phyloP scores from a whole-genome alignment of 257 asterid species.

The Solanum acaule region DNA sequence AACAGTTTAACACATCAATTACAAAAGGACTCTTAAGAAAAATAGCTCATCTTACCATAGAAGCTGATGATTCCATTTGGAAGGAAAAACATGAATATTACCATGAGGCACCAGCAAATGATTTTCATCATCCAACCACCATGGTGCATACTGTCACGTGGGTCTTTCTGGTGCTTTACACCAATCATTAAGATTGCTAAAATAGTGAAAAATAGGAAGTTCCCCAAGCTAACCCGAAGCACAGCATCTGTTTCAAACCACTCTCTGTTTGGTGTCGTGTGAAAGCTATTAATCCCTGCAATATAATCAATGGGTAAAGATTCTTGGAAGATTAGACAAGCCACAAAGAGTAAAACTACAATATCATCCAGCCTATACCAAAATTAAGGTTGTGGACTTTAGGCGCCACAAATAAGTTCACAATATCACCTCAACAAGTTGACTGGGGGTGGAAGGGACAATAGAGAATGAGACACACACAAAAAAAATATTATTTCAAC shows the following conservation, averaged over 20 bases:
- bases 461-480: neutral
- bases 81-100: slow-evolving; percentile 80
- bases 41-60: slow-evolving; percentile 42
- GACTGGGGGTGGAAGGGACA: neutral
- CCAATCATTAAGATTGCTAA: slow-evolving; percentile 80
- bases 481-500: neutral
- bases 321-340: neutral
- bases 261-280: slow-evolving; percentile 82
- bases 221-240: slow-evolving; percentile 91
- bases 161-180: slow-evolving; percentile 83
- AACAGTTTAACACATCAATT: neutral
- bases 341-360: neutral
- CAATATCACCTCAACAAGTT: neutral
- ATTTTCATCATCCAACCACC: slow-evolving; percentile 97
- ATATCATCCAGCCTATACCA: neutral
- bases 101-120: slow-evolving; percentile 80
- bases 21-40: neutral
- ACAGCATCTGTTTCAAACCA: slow-evolving; percentile 98
- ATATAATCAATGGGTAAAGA: neutral
- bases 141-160: slow-evolving; percentile 85
- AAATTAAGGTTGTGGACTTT: neutral
- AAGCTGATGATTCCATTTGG: slow-evolving; percentile 83
- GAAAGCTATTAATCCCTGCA: slow-evolving; percentile 91
- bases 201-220: slow-evolving; percentile 80
- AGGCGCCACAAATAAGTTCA: neutral